Percentiles rank a stretch among this genome's conserved stretches.
Conservation (phyloP, 768 basidiomycete species). For the Paxillus rubicundulus region DNA sequence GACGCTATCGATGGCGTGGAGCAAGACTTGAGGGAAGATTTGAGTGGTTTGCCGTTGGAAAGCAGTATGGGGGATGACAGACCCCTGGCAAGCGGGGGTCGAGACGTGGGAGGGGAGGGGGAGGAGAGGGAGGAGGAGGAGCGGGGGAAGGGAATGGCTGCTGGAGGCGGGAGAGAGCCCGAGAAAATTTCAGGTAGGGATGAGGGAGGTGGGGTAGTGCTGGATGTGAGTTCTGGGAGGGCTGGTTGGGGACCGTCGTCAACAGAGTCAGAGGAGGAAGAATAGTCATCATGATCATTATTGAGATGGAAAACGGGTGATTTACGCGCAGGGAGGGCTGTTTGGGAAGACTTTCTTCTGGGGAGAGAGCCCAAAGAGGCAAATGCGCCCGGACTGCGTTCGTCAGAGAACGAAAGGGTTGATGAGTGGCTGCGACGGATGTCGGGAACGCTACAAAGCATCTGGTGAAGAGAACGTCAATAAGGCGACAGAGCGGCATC, state of each 20-base stretch:
- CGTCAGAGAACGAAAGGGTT: slow-evolving; percentile 34
- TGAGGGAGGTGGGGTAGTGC: background rate
- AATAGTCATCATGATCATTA: slow-evolving; percentile 20
- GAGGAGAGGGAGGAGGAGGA: slow-evolving; percentile 18
- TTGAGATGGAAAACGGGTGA: slow-evolving; percentile 17
- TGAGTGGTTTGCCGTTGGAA: slow-evolving; percentile 82
- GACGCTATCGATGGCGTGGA: slow-evolving; percentile 16
- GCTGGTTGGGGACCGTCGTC: slow-evolving; percentile 13
- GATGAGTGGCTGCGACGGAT: slow-evolving; percentile 9
- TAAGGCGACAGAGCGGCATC: background rate
- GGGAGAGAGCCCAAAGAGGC: slow-evolving; percentile 47
- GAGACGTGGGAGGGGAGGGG: background rate
- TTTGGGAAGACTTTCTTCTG: slow-evolving; percentile 26
- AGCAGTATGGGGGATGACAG: slow-evolving; percentile 47
- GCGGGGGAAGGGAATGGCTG: slow-evolving; percentile 43
- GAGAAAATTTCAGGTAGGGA: slow-evolving; percentile 16
- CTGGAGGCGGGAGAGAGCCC: slow-evolving; percentile 6
- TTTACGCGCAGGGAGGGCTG: slow-evolving; percentile 16
- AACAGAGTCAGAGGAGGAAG: slow-evolving; percentile 2
- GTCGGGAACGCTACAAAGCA: slow-evolving; percentile 11
- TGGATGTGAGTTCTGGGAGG: background rate
- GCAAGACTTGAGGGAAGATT: slow-evolving; percentile 69
- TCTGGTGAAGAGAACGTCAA: slow-evolving; percentile 14
- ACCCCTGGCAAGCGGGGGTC: slow-evolving; percentile 29
- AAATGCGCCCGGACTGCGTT: slow-evolving; percentile 48